Conservation (phyloP, 2,329 filamentous ascomycete species). For the Sporothrix humicola region DNA sequence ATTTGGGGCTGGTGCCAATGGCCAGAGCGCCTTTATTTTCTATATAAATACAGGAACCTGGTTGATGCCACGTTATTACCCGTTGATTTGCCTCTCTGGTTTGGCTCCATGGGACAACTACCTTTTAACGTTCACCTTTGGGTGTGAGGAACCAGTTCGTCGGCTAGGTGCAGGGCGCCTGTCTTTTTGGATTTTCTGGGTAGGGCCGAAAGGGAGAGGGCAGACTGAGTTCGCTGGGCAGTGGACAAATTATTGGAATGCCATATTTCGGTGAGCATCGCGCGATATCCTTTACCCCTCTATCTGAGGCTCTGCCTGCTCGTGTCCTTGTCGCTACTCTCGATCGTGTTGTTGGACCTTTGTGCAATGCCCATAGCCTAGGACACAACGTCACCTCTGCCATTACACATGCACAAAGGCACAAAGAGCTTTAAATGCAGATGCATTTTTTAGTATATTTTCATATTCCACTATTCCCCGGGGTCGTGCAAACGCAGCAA, state of each 20-base stretch:
- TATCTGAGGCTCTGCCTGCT: neutral
- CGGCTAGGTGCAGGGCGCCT: conserved; percentile 8
- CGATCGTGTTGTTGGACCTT: neutral
- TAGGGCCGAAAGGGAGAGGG: conserved; percentile 20
- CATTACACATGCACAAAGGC: conserved; percentile 11
- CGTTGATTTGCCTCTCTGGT: neutral
- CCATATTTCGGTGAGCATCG: neutral
- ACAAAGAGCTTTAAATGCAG: neutral
- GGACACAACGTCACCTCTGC: conserved; percentile 28
- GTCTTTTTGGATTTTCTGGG: neutral
- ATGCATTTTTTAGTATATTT: neutral
- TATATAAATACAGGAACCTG: neutral
- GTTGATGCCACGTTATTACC: conserved; percentile 27
- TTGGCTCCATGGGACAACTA: neutral
- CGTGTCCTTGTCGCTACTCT: neutral
- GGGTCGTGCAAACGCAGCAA: conserved; percentile 20
- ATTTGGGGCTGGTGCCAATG: neutral
- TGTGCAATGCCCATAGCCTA: neutral
- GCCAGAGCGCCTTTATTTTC: neutral
- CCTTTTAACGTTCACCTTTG: neutral
- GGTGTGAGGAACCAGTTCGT: conserved; percentile 2
- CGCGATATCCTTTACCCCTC: neutral
- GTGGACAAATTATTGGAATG: neutral
- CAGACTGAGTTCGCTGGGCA: neutral
- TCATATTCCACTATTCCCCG: neutral